phyloP scores from a whole-genome alignment of 2,329 filamentous ascomycete species.

The Xylariaceae sp. region DNA sequence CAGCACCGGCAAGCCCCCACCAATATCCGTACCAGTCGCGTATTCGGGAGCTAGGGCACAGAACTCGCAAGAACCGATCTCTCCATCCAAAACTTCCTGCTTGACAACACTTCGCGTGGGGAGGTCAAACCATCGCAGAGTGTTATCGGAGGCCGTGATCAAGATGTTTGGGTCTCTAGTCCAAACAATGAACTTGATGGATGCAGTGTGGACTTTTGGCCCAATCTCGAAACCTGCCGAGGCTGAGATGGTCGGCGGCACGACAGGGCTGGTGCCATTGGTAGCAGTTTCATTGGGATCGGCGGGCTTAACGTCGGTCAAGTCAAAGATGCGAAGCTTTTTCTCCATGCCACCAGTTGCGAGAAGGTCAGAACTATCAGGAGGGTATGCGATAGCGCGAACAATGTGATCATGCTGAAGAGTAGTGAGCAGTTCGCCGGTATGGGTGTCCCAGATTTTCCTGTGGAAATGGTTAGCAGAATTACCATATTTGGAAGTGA shows the following conservation, averaged over 20 bases:
- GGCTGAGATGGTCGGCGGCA: conserved; percentile 58
- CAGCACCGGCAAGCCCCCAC: conserved; percentile 74
- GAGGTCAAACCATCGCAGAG: conserved; percentile 93
- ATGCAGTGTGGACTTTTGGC: conserved; percentile 79
- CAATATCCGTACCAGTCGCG: conserved; percentile 67
- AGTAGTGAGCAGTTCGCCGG: conserved; percentile 85
- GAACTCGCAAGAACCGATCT: conserved; percentile 92
- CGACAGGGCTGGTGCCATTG: conserved; percentile 39
- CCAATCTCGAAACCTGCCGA: conserved; percentile 85
- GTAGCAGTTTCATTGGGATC: conserved; percentile 43
- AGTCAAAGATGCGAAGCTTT: conserved; percentile 92
- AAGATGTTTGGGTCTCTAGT: conserved; percentile 85
- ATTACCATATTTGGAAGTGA: not conserved
- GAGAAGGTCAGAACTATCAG: conserved; percentile 80
- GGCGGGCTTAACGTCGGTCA: conserved; percentile 64
- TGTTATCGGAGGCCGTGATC: conserved; percentile 91
- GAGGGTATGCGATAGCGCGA: conserved; percentile 87
- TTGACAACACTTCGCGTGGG: conserved; percentile 76
- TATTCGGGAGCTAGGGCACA: conserved; percentile 69
- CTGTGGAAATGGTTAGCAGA: conserved; percentile 52
- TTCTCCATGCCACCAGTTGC: conserved; percentile 97
- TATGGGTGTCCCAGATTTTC: conserved; percentile 97
- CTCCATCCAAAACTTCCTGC: conserved; percentile 79
- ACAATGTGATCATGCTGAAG: conserved; percentile 95
- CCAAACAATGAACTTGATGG: conserved; percentile 98